Evolutionary conservation across 345 rosid species (phyloP).

Genomic region (Rhodomyrtus tomentosa): DNA sequence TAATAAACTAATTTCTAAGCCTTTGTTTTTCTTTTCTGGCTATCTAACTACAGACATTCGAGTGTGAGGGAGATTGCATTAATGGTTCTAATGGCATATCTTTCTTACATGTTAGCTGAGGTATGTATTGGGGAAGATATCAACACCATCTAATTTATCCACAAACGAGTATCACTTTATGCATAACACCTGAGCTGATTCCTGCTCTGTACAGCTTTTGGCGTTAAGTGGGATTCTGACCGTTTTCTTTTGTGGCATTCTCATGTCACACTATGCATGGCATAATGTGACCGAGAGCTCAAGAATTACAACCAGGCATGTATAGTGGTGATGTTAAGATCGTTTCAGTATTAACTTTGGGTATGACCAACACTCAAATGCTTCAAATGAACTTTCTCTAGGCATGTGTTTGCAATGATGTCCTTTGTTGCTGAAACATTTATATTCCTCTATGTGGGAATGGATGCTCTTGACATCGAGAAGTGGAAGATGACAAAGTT

Average conservation of each 20-base stretch:
- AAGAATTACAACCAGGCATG: slow-evolving; percentile 69
- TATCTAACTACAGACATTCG: slow-evolving; percentile 47
- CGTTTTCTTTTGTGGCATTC: slow-evolving; percentile 79
- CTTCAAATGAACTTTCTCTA: slow-evolving; percentile 4
- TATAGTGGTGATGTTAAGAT: background rate
- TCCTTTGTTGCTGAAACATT: slow-evolving; percentile 83
- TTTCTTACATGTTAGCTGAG: slow-evolving; percentile 86
- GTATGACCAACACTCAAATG: background rate
- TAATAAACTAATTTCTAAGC: background rate
- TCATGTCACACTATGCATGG: slow-evolving; percentile 85
- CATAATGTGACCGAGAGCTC: slow-evolving; percentile 66
- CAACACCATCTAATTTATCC: background rate
- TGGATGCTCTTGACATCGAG: slow-evolving; percentile 81
- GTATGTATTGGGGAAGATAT: slow-evolving; percentile 13
- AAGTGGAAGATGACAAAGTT: slow-evolving; percentile 70
- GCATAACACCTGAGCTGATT: background rate
- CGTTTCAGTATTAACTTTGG: background rate
- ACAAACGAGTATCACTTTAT: background rate
- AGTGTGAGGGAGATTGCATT: slow-evolving; percentile 61
- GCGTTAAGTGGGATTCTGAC: slow-evolving; percentile 85
- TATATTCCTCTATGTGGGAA: slow-evolving; percentile 85
- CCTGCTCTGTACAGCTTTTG: slow-evolving; percentile 43
- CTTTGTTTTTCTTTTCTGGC: background rate
- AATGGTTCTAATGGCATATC: slow-evolving; percentile 81
- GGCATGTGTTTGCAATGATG: slow-evolving; percentile 84